Percentiles rank a stretch among this genome's conserved stretches.
Evolutionary conservation across 1,139 yeast species (phyloP).

Genomic region (Yarrowia galli): DNA sequence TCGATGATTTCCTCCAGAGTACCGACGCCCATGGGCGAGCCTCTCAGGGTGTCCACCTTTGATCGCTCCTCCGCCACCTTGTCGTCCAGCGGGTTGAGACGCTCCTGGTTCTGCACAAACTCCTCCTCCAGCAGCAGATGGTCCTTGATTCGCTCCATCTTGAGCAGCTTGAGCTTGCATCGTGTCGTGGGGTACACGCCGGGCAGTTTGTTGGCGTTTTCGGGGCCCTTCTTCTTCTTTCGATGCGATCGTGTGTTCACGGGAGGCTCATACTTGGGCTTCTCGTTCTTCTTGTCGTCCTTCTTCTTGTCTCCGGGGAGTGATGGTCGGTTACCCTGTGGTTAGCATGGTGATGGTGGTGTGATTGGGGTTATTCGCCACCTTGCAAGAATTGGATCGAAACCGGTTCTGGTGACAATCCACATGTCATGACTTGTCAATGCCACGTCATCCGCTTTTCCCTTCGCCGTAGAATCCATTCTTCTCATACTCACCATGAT

Average conservation of each 20-base stretch:
- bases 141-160: slow-evolving; percentile 96
- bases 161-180: slow-evolving; percentile 86
- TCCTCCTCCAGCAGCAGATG: slow-evolving; percentile 95
- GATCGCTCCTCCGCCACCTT: slow-evolving; percentile 96
- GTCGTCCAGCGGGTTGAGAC: slow-evolving; percentile 94
- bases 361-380: slow-evolving; percentile 5
- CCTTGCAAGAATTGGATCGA: slow-evolving; percentile 11
- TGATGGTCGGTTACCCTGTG: slow-evolving; percentile 38
- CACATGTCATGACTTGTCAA: neutral
- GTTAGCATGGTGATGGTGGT: slow-evolving; percentile 6
- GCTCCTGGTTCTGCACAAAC: slow-evolving; percentile 93
- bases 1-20: slow-evolving; percentile 96
- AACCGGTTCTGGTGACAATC: neutral
- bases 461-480: neutral
- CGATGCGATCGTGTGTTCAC: slow-evolving; percentile 93
- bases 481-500: slow-evolving; percentile 28
- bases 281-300: slow-evolving; percentile 56
- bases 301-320: slow-evolving; percentile 61
- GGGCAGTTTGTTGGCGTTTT: slow-evolving; percentile 85
- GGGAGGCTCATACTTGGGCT: slow-evolving; percentile 98
- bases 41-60: slow-evolving; percentile 93
- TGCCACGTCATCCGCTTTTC: neutral
- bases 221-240: slow-evolving; percentile 83
- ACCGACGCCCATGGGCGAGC: slow-evolving; percentile 96
- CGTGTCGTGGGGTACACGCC: slow-evolving; percentile 90